Evolutionary conservation across 2,329 filamentous ascomycete genomes (phyloP), one percentile per base, ranked within the genome.

Genomic region (Alternaria novae-zelandiae): DNA sequence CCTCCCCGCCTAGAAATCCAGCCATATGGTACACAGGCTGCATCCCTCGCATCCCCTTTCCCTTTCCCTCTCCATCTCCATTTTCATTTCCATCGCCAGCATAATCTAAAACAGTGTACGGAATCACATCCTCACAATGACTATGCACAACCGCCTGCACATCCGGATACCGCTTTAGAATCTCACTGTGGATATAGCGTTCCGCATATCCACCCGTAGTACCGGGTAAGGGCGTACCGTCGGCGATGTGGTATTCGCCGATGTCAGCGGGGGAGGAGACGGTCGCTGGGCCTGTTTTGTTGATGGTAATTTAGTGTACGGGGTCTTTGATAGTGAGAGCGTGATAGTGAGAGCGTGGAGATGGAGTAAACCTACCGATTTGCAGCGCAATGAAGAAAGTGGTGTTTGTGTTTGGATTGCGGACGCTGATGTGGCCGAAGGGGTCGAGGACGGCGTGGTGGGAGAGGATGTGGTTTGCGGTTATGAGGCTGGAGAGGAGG

Each of bases 391-490:
- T 73, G 72, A 81, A 82, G 71, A 82, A 83, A 0, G 76, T 81
- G 2, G 77, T 69, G 4, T 80, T 73, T 6, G 83, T 80, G 13
- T 65, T 61, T 0, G 84, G 83, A 60, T 86, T 81, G 4, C 85
- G 79, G 32, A 85, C 75, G 10, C 84, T 85, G n/a, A 87, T 72
- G 60, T 87, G 85, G 21, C 85, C 84, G 65, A 83, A 86, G 3
- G 83, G 82, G 61, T 86, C 85, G 30, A 87, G 75, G 9, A 86
- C 81, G 46, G 75, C 72, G 43, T 85, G 80, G 59, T 84, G 75
- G 67, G 86, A 82, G 0, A 87, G 80, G 47, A 86, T 85, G 65
- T 86, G 84, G 63, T 81, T 80, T 13, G 80, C 82, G 5, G 77
- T 76, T 30, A 85, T 82, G 51, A 84, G 71, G 26, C 56, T 67